Base-by-base conservation (phyloP, 2,329 filamentous ascomycete genomes). In the Penicillium frequentans region DNA sequence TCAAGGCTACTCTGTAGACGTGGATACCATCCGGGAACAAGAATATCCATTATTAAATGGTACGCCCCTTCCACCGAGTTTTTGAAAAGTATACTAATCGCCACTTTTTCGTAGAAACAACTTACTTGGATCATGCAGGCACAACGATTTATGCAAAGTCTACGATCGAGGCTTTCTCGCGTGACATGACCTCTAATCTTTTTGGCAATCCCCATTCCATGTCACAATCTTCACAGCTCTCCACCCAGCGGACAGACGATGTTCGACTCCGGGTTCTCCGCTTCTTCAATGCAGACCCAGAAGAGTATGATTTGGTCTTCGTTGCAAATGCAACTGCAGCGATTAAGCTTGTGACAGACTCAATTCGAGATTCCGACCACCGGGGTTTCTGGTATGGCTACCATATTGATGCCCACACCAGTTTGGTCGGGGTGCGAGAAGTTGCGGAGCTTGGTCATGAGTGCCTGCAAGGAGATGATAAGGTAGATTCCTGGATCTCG, bases 51-150 rank as follows among this genome's bases (percentile, higher is more conserved):
- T 71, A 31, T 68, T 80, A 26, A 73, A 70, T 64, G 71, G 76
- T 77, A 60, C 16, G 62, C 23, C 24, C 3, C 9, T 26, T 33
- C n/a, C 13, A 23, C 35, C 14, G 14, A n/a, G 4, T 19, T n/a
- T 19, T 11, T 45, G n/a, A 33, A 24, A 9, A 23, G 37, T 29
- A 26, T 54, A 16, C 48, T 57, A 11, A 62, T 48, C 11, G 10
- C 54, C 21, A 26, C 24, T n/a, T 13, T 42, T 1, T 52, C 35
- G 59, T 55, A 93, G 90, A 84, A 52, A 86, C 85, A 10, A 81
- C 87, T 47, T 98, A 97, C 73, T 87, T 98, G 55, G 93, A 98
- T 67, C 93, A 98, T 88, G 92, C 92, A 0, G 93, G 92, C n/a
- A 90, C 91, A n/a, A 93, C 93, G 0, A 80, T 90, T 1, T 91